Evolutionary conservation across 345 rosid species (phyloP).

Genomic region (Lepidium sativum): DNA sequence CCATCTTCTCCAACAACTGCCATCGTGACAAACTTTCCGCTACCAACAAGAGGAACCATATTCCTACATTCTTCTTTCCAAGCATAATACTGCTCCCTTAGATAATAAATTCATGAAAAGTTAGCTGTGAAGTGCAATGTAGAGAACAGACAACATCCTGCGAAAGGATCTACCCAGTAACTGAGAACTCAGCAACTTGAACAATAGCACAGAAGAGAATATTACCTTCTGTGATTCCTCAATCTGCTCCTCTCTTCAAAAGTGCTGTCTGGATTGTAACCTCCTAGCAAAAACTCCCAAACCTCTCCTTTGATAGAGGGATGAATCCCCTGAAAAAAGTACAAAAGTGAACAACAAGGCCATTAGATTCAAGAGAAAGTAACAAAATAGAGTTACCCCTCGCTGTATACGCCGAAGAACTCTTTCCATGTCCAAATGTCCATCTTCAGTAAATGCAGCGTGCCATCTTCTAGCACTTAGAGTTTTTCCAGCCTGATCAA

Average conservation of each 20-base stretch:
- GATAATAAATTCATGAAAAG: slow-evolving; percentile 14
- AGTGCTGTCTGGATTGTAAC: slow-evolving; percentile 83
- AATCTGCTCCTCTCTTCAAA: slow-evolving; percentile 53
- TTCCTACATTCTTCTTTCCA: slow-evolving; percentile 75
- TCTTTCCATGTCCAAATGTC: slow-evolving; percentile 71
- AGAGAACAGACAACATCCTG: background rate
- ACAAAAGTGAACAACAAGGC: slow-evolving; percentile 18
- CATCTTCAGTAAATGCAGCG: slow-evolving; percentile 70
- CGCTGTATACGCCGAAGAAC: slow-evolving; percentile 83
- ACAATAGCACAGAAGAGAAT: background rate
- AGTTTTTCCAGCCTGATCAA: slow-evolving; percentile 70
- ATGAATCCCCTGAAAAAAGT: slow-evolving; percentile 61
- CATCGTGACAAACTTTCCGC: slow-evolving; percentile 54
- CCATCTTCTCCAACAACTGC: slow-evolving; percentile 68
- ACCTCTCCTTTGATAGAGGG: slow-evolving; percentile 80
- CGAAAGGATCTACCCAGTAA: background rate
- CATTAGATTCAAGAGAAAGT: background rate
- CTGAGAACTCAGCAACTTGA: background rate
- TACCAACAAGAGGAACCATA: slow-evolving; percentile 75
- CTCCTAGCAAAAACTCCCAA: slow-evolving; percentile 91
- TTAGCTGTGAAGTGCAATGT: slow-evolving; percentile 12
- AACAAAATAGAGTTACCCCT: slow-evolving; percentile 42
- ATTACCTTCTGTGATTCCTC: slow-evolving; percentile 68
- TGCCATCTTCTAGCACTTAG: slow-evolving; percentile 87
- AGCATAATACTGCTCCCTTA: slow-evolving; percentile 62